Base-by-base conservation (phyloP, 1,284 basidiomycete genomes). In the Trichosporon sp. region DNA sequence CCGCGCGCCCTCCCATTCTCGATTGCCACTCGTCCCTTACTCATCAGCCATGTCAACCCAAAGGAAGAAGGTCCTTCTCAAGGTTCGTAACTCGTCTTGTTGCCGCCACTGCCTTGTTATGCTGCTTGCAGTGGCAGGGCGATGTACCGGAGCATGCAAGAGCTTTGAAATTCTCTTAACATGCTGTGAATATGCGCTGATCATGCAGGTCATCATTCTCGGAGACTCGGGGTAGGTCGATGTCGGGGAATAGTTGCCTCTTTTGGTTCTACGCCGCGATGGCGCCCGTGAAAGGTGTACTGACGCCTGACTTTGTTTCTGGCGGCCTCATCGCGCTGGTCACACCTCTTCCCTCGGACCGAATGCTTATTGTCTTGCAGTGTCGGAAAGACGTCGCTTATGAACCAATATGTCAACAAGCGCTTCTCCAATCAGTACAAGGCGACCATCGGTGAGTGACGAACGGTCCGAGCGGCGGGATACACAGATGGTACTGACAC, bases 401-500 rank as follows among this genome's bases (percentile, higher is more conserved):
- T 99, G 96, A 99, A 98, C 85, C 96, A 99, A 84, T 99, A 98
- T 84, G 96, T 99, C 74, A 99, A 99, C 88, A 99, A 98, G 83
- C 90, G 96, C 70, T 99, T 99, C 83, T 95, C 91, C 76, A 97
- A 95, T 81, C 95, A 98, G 81, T 99, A 99, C 87, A 99, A 99
- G 84, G 95, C 94, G 11, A 96, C 93, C 67, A 95, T 95, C 78
- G 92, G 91, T 71, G 88, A 56, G 75, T 75, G 21, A n/a, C 33
- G 27, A 29, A 52, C 6, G 49, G 49, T 27, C 49, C 25, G 49
- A 52, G 49, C 37, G 58, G 37, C 31, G 6, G 23, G 37, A 52
- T 29, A 52, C 25, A 52, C 49, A 52, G 49, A 29, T 29, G 49
- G 25, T 25, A 27, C 25, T 29, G 46, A 29, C 49, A 52, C 9